Conservation (phyloP, 2,329 filamentous ascomycete genomes). For the Penicillium corylophilum region DNA sequence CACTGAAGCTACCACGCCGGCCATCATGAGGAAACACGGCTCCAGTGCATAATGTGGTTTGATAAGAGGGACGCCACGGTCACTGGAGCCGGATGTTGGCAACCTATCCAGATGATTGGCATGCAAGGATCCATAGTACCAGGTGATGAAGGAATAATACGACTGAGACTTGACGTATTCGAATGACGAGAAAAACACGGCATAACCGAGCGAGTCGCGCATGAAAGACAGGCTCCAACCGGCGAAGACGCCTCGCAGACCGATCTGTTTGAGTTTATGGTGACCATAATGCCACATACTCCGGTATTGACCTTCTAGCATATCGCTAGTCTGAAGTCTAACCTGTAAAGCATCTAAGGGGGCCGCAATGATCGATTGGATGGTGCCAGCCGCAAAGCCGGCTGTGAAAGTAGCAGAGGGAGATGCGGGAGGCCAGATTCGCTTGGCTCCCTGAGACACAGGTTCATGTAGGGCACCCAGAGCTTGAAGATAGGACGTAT, state of each 20-base stretch:
- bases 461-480: conserved; percentile 59
- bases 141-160: conserved; percentile 61
- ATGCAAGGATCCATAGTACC: conserved; percentile 53
- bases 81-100: conserved; percentile 25
- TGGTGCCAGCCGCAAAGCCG: conserved; percentile 58
- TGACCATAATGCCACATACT: conserved; percentile 64
- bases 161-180: conserved; percentile 63
- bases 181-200: conserved; percentile 62
- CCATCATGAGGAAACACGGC: conserved; percentile 60
- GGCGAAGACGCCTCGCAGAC: conserved; percentile 60
- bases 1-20: conserved; percentile 59
- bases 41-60: conserved; percentile 64
- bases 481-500: conserved; percentile 62
- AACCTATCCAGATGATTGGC: conserved; percentile 28
- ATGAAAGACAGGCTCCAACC: conserved; percentile 61
- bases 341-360: conserved; percentile 64
- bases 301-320: conserved; percentile 58
- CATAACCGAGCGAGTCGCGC: conserved; percentile 61
- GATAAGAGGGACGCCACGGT: conserved; percentile 48
- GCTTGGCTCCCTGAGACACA: conserved; percentile 56
- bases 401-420: conserved; percentile 56
- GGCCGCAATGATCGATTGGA: conserved; percentile 62
- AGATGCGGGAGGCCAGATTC: conserved; percentile 59
- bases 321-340: conserved; percentile 59
- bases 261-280: conserved; percentile 60